These are phyloP conservation scores for Russula virescens DNA, from an alignment of 768 basidiomycete genomes.

Conservation along the genomic window DNA sequence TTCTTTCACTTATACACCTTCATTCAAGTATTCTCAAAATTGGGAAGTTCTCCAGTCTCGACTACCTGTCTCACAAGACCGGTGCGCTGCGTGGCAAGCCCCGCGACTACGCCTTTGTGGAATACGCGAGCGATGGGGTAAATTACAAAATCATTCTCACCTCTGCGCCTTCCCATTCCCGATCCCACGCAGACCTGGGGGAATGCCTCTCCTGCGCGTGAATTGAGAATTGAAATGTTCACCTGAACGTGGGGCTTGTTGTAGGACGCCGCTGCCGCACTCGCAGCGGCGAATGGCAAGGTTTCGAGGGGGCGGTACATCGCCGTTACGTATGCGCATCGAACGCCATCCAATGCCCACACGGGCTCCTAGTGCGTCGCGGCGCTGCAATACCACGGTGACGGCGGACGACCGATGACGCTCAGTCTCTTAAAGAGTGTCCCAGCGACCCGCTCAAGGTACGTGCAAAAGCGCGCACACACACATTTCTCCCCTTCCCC, in stretches of 20 bases:
- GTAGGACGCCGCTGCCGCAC: slow-evolving; percentile 81
- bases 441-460: slow-evolving; percentile 41
- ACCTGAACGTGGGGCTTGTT: slow-evolving; percentile 23
- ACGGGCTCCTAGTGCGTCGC: neutral
- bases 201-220: neutral
- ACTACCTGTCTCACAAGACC: slow-evolving; percentile 93
- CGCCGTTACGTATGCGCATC: slow-evolving; percentile 87
- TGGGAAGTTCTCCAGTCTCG: slow-evolving; percentile 88
- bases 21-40: slow-evolving; percentile 84
- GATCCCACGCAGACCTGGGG: slow-evolving; percentile 26
- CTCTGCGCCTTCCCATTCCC: slow-evolving; percentile 4
- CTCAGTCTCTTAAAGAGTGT: slow-evolving; percentile 82
- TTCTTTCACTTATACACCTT: slow-evolving; percentile 51
- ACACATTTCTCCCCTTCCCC: too few species aligned
- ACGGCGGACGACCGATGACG: slow-evolving; percentile 70
- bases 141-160: slow-evolving; percentile 21
- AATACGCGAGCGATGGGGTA: slow-evolving; percentile 76
- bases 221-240: neutral
- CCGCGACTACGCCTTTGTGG: slow-evolving; percentile 91
- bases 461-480: slow-evolving; percentile 34
- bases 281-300: slow-evolving; percentile 68
- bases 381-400: slow-evolving; percentile 28
- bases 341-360: slow-evolving; percentile 49
- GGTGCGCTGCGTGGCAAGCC: slow-evolving; percentile 89
- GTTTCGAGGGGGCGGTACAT: slow-evolving; percentile 82